A percentile compares a stretch with the other conserved stretches of the same genome.
phyloP scores from a whole-genome alignment of 2,329 filamentous ascomycete species.

The Sporothrix variecibatus region DNA sequence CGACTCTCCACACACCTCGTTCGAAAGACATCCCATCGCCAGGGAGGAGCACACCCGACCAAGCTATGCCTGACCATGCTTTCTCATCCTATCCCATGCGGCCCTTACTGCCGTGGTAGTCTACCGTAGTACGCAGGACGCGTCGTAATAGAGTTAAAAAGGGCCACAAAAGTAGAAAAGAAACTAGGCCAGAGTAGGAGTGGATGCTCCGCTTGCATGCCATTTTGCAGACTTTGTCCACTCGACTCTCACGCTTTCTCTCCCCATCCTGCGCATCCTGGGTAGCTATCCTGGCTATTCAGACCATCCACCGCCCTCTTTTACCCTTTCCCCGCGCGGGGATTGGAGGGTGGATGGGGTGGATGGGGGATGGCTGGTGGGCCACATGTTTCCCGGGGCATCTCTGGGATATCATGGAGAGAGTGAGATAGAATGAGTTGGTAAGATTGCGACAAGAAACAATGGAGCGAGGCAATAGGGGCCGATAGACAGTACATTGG shows the following conservation, averaged over 20 bases:
- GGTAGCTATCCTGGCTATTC: no score
- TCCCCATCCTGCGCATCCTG: background rate
- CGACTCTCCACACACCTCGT: background rate
- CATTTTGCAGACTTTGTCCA: background rate
- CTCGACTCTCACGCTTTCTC: background rate
- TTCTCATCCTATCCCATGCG: background rate
- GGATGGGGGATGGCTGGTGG: background rate
- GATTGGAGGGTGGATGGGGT: background rate
- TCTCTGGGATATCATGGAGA: background rate
- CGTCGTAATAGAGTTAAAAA: background rate
- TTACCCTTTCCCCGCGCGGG: slow-evolving; percentile 14
- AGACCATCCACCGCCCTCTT: background rate
- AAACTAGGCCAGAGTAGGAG: background rate
- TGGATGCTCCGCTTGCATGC: background rate
- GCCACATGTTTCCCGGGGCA: background rate
- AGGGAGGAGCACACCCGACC: background rate
- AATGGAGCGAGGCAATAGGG: background rate
- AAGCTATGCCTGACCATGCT: background rate
- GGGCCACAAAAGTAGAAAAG: background rate
- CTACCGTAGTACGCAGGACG: background rate
- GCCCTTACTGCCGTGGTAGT: background rate
- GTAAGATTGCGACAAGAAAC: background rate
- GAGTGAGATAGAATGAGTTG: background rate
- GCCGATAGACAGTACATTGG: background rate
- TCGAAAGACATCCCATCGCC: background rate